These are phyloP conservation scores for Ogataea populi-albae DNA, from an alignment of 805 yeast species.

Conservation along the genomic window DNA sequence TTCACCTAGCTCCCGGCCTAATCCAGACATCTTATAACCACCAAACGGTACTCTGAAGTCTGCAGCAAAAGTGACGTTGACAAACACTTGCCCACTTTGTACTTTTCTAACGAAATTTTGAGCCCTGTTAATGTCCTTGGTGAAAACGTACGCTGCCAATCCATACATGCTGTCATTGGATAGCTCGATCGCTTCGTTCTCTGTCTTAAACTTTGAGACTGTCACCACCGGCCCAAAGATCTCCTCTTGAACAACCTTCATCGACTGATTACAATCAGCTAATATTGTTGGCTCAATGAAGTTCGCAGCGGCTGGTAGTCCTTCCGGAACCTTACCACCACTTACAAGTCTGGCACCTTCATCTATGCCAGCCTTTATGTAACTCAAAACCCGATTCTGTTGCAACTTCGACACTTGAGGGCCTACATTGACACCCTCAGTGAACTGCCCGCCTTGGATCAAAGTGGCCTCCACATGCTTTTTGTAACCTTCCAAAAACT, in stretches of 20 bases:
- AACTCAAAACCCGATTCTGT: slow-evolving; percentile 71
- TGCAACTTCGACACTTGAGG: slow-evolving; percentile 86
- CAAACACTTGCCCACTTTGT: slow-evolving; percentile 88
- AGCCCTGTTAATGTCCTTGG: slow-evolving; percentile 71
- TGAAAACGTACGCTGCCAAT: slow-evolving; percentile 87
- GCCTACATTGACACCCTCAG: slow-evolving; percentile 77
- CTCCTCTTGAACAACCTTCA: slow-evolving; percentile 73
- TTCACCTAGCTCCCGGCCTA: slow-evolving; percentile 90
- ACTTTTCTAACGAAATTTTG: slow-evolving; percentile 70
- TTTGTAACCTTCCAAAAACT: slow-evolving; percentile 60
- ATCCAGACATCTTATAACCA: slow-evolving; percentile 86
- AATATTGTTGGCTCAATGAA: slow-evolving; percentile 72
- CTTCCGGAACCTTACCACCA: slow-evolving; percentile 54
- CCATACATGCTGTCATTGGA: slow-evolving; percentile 88
- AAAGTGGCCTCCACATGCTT: slow-evolving; percentile 49
- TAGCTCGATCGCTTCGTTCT: slow-evolving; percentile 71
- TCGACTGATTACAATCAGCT: slow-evolving; percentile 63
- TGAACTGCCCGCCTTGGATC: slow-evolving; percentile 80
- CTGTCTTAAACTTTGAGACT: slow-evolving; percentile 73
- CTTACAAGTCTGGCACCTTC: slow-evolving; percentile 79
- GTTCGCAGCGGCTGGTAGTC: slow-evolving; percentile 49
- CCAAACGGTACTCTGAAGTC: slow-evolving; percentile 90
- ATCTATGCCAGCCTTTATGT: slow-evolving; percentile 69
- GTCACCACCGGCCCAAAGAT: slow-evolving; percentile 92
- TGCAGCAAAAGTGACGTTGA: slow-evolving; percentile 87